Base-by-base conservation (phyloP, 2,329 filamentous ascomycete species). In the Ciborinia camelliae region DNA sequence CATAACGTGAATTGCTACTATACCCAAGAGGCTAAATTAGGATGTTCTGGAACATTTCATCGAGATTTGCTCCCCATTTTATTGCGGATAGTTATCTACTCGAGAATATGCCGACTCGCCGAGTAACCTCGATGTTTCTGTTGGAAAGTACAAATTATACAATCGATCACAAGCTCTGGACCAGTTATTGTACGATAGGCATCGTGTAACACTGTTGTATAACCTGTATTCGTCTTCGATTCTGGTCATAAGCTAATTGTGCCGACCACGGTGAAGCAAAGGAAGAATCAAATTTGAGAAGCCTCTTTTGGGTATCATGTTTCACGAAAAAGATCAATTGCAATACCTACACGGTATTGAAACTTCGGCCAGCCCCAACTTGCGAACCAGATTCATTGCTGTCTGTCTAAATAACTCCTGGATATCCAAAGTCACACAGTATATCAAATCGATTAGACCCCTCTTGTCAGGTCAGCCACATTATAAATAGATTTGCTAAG, bases 31-130 rank as follows among this genome's bases (percentile, higher is more conserved):
- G n/a, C n/a, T n/a, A n/a, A n/a, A n/a, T n/a, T n/a, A 45, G 45
- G 10, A 30, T 23, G 35, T 64, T 64, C 62, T 64, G 43, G 62
- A 64, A 64, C 62, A 10, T 35, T 43, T 59, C 55, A 59, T 64
- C 41, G 45, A 51, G 62, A 64, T 59, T 61, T n/a, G 47, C 58
- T 61, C 58, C 58, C 37, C 45, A 39, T 50, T 51, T 37, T n/a
- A 39, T 35, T 51, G 45, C 32, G 45, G 48, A 60, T 32, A 50
- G 57, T 37, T 60, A 47, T 30, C 43, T 47, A 60, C 23, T 60
- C 39, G 39, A 26, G 45, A 58, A 32, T 6, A 43, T 43, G 20
- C 53, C 62, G 53, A 64, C 53, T 59, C 53, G 20, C 53, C 62
- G 53, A 64, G 62, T 59, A 64, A 43, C 20, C 3, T 57, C 35